These are phyloP conservation scores for Hyphopichia wangnamkhiaoensis DNA, from an alignment of 1,139 yeast species.

Conservation along the genomic window DNA sequence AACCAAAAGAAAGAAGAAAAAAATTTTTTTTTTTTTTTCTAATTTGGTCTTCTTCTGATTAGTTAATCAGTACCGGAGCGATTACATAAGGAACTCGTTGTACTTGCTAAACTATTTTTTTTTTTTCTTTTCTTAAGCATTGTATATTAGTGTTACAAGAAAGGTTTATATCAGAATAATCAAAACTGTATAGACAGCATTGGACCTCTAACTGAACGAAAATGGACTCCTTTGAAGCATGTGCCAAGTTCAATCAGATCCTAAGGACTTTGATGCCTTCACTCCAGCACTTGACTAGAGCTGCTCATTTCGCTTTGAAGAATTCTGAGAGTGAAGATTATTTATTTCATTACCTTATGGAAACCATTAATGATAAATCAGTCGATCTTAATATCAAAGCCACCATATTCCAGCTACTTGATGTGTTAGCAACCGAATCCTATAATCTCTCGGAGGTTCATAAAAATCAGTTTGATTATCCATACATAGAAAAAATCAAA, in stretches of 20 bases:
- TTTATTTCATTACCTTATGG: constrained; percentile 68
- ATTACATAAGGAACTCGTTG: no score
- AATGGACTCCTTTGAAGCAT: constrained; percentile 82
- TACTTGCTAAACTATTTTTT: no score
- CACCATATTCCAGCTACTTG: constrained; percentile 69
- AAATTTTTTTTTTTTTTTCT: background rate
- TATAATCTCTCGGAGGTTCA: constrained; percentile 32
- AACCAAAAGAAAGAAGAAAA: no score
- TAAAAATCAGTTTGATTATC: constrained; percentile 33
- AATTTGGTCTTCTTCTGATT: no score
- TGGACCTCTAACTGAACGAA: no score
- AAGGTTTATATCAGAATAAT: no score
- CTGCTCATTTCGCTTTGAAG: constrained; percentile 61
- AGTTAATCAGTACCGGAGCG: no score
- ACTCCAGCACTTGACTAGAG: constrained; percentile 52
- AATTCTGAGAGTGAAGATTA: constrained; percentile 68
- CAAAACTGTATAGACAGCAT: no score
- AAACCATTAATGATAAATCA: constrained; percentile 52
- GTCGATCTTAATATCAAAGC: constrained; percentile 62
- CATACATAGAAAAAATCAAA: constrained; percentile 49
- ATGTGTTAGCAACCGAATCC: constrained; percentile 50
- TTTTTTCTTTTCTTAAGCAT: no score
- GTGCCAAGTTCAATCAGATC: constrained; percentile 65
- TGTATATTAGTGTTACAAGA: no score
- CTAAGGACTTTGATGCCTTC: constrained; percentile 66